Base-by-base conservation (phyloP, 148 eudicot genomes). In the Limonium bicolor region DNA sequence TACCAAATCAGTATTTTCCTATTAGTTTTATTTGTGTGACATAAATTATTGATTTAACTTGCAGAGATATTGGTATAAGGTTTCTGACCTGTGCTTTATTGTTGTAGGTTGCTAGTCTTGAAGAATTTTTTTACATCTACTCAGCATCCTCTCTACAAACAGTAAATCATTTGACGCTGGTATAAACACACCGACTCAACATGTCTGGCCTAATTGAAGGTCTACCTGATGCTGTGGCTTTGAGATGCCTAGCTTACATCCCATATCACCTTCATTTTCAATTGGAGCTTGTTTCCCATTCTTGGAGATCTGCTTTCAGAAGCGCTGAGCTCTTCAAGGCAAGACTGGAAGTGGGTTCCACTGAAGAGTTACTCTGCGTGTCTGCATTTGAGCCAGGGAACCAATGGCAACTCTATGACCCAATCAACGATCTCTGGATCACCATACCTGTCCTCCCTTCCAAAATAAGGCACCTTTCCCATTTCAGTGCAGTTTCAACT, bases 371-470 rank as follows among this genome's bases (percentile, higher is more conserved):
- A 47, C 51, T 92, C 36, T 92, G 93, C 45, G 77, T 92, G 13
- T 81, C 80, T 26, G 94, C 99, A 36, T 92, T 60, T 59, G 95
- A 92, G 35, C 99, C 99, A 1, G 95, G 85, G 46, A 92, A 92
- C 32, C 45, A 76, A 22, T 92, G 95, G 95, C 94, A 85, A 56
- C 72, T 85, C 12, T 92, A 81, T 51, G 85, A 85, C 43, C 88
- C 80, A 11, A 36, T 46, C 5, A 69, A 66, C 21, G 82, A 85
- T 63, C 67, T 76, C 37, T 92, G 95, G 95, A 73, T 81, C 9
- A 85, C 94, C 40, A 77, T 78, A 33, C 99, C 94, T 1, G 52
- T 66, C 27, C 69, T 85, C 27, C 99, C 95, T 2, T 85, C 99
- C 13, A 78, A 70, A 45, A 72, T 85, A 50, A 74, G 70, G 51